These are phyloP conservation scores for Colletotrichum sojae DNA, from an alignment of 2,329 filamentous ascomycete species.

Conservation along the genomic window DNA sequence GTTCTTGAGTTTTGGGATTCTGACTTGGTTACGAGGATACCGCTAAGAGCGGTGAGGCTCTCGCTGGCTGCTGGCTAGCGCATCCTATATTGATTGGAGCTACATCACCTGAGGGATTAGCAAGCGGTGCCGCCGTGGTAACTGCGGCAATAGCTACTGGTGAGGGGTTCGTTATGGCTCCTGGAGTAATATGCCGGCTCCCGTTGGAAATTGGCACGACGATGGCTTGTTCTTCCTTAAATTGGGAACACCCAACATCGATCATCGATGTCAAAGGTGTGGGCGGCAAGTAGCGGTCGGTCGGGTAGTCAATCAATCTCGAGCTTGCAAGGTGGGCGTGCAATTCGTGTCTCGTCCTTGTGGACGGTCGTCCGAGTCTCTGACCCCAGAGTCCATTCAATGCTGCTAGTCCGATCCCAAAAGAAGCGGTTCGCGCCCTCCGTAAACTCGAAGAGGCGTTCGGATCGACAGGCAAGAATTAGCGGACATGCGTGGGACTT, in stretches of 20 bases:
- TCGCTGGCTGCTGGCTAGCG: conserved; percentile 32
- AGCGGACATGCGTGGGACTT: background rate
- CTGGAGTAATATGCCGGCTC: conserved; percentile 27
- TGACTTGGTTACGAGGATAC: conserved; percentile 18
- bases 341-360: conserved; percentile 19
- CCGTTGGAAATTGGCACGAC: conserved; percentile 25
- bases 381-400: background rate
- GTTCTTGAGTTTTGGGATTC: conserved; percentile 12
- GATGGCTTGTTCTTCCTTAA: conserved; percentile 17
- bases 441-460: conserved; percentile 7
- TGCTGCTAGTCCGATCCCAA: conserved; percentile 4
- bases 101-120: conserved; percentile 37
- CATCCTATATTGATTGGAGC: conserved; percentile 23
- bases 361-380: conserved; percentile 13
- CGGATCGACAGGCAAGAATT: background rate
- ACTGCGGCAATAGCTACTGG: conserved; percentile 18
- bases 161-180: conserved; percentile 23
- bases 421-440: conserved; percentile 26
- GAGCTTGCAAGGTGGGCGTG: conserved; percentile 19
- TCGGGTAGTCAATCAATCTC: too few species aligned
- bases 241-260: background rate
- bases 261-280: conserved; percentile 5
- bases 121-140: conserved; percentile 13
- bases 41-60: conserved; percentile 40
- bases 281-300: conserved; percentile 1